Conservation (phyloP, 371 early-diverging fungal genomes). For the Mucor plumbeus region DNA sequence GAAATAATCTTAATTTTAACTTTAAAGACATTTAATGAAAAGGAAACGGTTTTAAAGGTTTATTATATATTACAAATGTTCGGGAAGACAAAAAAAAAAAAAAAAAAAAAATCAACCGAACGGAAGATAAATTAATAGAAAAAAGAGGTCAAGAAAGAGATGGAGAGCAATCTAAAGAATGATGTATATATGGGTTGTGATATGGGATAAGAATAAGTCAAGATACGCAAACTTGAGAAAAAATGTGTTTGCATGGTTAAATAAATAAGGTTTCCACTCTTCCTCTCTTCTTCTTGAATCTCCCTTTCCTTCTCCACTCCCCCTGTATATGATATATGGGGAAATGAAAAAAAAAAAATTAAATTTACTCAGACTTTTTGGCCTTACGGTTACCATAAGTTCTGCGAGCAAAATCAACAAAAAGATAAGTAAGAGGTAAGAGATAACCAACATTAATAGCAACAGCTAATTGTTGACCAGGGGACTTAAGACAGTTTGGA, state of each 20-base stretch:
- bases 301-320: not conserved
- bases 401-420: conserved; percentile 75
- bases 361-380: conserved; percentile 59
- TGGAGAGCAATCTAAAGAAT: not conserved
- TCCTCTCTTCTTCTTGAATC: not conserved
- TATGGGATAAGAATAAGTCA: not conserved
- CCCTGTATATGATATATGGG: not conserved
- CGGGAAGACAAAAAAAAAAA: not conserved
- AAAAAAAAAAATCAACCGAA: not conserved
- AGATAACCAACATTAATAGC: conserved; percentile 77
- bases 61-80: conserved; percentile 2
- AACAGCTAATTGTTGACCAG: conserved; percentile 70
- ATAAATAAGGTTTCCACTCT: not conserved
- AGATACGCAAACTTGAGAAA: not conserved
- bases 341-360: not conserved
- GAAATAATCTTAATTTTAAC: not conserved
- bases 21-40: not conserved
- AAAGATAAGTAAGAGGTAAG: conserved; percentile 80
- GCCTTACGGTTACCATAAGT: conserved; percentile 64
- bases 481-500: conserved; percentile 66
- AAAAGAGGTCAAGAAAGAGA: not conserved
- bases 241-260: not conserved
- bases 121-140: not conserved
- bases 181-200: not conserved
- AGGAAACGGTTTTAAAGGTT: not conserved